Base-by-base conservation (phyloP, 495 filamentous ascomycete species). In the Annulohypoxylon bovei region DNA sequence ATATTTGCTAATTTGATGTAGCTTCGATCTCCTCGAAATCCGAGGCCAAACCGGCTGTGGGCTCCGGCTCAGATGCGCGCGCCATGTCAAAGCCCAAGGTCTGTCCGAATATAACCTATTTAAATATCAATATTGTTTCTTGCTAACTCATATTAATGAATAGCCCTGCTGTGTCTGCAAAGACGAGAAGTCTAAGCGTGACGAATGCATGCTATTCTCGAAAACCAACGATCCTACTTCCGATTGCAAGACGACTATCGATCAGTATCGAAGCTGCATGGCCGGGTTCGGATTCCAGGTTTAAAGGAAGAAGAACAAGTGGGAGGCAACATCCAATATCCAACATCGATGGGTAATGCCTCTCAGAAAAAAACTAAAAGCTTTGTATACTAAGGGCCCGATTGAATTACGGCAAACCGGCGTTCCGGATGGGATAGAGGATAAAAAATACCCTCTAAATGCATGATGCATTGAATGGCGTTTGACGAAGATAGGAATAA, bases 131-230 rank as follows among this genome's bases (percentile, higher is more conserved):
- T 27, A 23, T 1, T 12, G 18, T 30, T 50, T 23, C 6, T 23
- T 23, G 28, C 59, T 75, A 46, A 75, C 59, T 2, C 12, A 7
- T 12, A n/a, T 11, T 9, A 25, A 14, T n/a, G 22, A 49, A 60
- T 76, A 97, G 93, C 94, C 94, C 33, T 97, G 94, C 87, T 97
- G 95, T 79, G 95, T 99, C 20, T 99, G 95, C 88, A 97, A 95
- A 75, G 87, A 93, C 47, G 95, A 99, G 80, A 99, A 99, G 79
- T 85, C 92, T 63, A 81, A 84, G 65, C 93, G 95, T 65, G 95
- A 99, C 80, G 95, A 99, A 82, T 99, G 95, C 85, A 98, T 99
- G 95, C 91, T 99, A 16, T 97, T 98, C 81, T 94, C 91, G 61
- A 93, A 88, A 67, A 83, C 88, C 67, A 86, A 88, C 62, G 88